Conservation (phyloP, 495 filamentous ascomycete genomes). For the Penicillium robsamsonii region DNA sequence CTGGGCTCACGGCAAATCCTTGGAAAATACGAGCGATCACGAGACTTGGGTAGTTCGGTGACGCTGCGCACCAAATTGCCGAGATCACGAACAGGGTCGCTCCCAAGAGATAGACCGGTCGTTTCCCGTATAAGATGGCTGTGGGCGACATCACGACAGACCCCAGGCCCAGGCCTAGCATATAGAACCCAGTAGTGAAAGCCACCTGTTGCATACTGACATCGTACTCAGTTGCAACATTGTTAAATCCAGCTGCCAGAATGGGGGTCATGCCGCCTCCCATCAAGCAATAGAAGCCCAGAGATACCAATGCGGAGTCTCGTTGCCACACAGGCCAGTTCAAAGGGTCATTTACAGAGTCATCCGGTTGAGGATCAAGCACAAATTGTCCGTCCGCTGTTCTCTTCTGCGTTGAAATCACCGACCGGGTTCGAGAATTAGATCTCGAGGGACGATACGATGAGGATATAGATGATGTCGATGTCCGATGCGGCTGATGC, state of each 20-base stretch:
- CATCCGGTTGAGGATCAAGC: conserved; percentile 88
- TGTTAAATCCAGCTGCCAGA: conserved; percentile 83
- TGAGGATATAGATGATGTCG: conserved; percentile 69
- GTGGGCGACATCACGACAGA: conserved; percentile 84
- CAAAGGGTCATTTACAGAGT: conserved; percentile 84
- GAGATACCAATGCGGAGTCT: conserved; percentile 75
- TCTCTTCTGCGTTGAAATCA: conserved; percentile 60
- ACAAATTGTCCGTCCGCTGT: conserved; percentile 84
- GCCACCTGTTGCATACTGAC: conserved; percentile 74
- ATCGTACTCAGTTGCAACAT: conserved; percentile 70
- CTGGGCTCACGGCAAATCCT: conserved; percentile 82
- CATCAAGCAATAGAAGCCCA: conserved; percentile 89
- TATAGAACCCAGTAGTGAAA: conserved; percentile 89
- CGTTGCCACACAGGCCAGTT: conserved; percentile 88
- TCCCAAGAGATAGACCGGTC: conserved; percentile 84
- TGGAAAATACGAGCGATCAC: conserved; percentile 81
- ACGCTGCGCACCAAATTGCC: conserved; percentile 82
- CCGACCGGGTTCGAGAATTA: conserved; percentile 27
- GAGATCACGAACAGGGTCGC: conserved; percentile 72
- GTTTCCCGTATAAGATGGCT: conserved; percentile 86
- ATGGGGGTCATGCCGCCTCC: conserved; percentile 93
- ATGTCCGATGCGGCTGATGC: conserved; percentile 71
- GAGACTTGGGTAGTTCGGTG: conserved; percentile 76
- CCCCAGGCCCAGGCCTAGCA: conserved; percentile 89
- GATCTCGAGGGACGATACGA: conserved; percentile 49